Percentiles rank a stretch among this genome's conserved stretches.
phyloP scores from a whole-genome alignment of 306 rosid species.

The Rosa multiflora region DNA sequence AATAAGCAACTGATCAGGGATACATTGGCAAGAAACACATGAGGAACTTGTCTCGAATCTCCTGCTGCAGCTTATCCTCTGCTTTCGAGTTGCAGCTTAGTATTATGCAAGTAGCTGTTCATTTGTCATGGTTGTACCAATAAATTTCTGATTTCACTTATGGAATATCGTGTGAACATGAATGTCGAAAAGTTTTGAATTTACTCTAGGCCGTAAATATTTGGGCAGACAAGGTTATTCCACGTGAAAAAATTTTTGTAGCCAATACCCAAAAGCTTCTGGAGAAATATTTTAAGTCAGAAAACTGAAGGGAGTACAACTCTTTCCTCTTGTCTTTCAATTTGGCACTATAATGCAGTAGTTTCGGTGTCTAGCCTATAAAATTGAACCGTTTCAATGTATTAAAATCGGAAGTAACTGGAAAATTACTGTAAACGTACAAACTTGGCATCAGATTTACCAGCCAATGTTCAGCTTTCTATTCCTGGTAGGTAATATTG shows the following conservation, averaged over 20 bases:
- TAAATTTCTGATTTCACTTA: neutral
- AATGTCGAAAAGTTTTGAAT: neutral
- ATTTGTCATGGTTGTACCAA: conserved; percentile 13
- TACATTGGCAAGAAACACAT: conserved; percentile 38
- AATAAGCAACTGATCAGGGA: conserved; percentile 60
- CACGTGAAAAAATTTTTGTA: neutral
- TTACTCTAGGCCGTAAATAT: conserved; percentile 5
- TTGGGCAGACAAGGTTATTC: neutral
- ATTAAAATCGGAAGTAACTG: neutral
- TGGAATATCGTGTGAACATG: conserved; percentile 11
- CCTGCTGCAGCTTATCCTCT: neutral
- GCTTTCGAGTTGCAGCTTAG: neutral
- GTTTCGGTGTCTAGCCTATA: neutral
- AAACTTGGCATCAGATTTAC: neutral
- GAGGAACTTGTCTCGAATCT: neutral
- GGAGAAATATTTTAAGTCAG: neutral
- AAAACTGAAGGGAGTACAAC: neutral
- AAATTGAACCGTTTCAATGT: neutral
- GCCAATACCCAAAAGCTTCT: neutral
- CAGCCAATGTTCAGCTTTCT: neutral
- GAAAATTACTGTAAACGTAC: neutral
- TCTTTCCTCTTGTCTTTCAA: neutral
- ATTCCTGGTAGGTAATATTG: neutral
- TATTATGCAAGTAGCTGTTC: conserved; percentile 3
- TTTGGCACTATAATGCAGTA: neutral